phyloP scores from a whole-genome alignment of 2,329 filamentous ascomycete species.

The Coniochaeta hoffmannii region DNA sequence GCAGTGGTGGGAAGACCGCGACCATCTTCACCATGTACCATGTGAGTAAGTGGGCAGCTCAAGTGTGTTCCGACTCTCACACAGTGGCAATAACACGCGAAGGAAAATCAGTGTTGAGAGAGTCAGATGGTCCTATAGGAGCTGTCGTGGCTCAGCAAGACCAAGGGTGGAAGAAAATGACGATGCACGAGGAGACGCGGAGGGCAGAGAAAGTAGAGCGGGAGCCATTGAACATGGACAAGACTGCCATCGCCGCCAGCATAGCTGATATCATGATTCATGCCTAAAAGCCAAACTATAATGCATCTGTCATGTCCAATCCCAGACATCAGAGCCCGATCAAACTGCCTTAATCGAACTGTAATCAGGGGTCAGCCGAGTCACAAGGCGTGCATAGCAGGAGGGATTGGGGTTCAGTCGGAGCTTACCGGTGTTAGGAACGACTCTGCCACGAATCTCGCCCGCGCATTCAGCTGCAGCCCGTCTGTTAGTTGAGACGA shows the following conservation, averaged over 20 bases:
- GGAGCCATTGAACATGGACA: background rate
- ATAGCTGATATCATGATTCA: constrained; percentile 1
- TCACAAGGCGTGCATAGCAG: background rate
- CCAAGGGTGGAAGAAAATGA: background rate
- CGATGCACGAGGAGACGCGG: background rate
- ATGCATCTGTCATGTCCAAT: background rate
- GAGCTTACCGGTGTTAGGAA: constrained; percentile 70
- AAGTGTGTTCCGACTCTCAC: no score
- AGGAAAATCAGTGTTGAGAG: background rate
- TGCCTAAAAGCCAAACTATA: background rate
- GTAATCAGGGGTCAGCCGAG: background rate
- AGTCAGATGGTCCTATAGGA: background rate
- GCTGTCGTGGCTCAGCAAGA: background rate
- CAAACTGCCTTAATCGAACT: constrained; percentile 14
- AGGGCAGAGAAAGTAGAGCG: no score
- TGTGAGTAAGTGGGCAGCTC: no score
- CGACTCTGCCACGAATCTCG: constrained; percentile 95
- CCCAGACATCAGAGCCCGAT: background rate
- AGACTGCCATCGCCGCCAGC: background rate
- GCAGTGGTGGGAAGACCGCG: no score
- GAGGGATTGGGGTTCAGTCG: background rate
- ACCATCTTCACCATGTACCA: no score
- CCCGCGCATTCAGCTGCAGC: constrained; percentile 83
- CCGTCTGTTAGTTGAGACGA: constrained; percentile 11
- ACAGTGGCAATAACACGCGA: no score